Evolutionary conservation across 495 filamentous ascomycete species (phyloP), one percentile per base, ranked within the genome.

Genomic region (Trichoderma orchidacearum): DNA sequence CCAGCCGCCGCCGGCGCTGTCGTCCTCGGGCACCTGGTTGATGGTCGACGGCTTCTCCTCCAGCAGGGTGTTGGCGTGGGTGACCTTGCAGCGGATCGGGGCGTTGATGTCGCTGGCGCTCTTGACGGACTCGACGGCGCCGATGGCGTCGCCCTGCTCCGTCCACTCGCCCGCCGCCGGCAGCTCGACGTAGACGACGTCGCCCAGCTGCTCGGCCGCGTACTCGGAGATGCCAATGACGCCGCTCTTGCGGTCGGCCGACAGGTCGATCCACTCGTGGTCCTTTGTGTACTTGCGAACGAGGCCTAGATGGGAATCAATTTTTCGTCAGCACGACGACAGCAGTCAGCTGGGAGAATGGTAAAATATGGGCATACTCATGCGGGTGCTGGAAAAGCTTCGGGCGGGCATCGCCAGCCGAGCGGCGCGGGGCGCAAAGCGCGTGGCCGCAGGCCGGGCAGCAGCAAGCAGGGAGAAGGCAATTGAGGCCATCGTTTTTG

Each of bases 71-170:
- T 98, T 98, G 50, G 81, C 75, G 61, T 79, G 77, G 29, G 82
- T 77, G 53, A 98, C 79, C 60, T 71, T 86, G 60, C 92, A 89
- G 31, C 79, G 72, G 53, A 96, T 79, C 27, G 93, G 94, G 4
- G 90, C 84, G 68, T 94, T 84, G 73, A 98, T 95, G 68, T 98
- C 93, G 59, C 89, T 92, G 17, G 94, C 93, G 41, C 87, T 91
- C 79, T 98, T 98, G 67, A 98, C 93, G 9, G 89, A 95, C 78
- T 98, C 93, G 59, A 98, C 91, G 48, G 93, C 90, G 55, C 93
- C 93, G 61, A 96, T 84, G 57, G 86, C 71, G 65, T 95, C 89
- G 60, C 89, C 89, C 30, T 79, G 79, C 29, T 63, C 60, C 34
- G 94, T 77, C 61, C 81, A 77, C 58, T 80, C 72, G 56, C 79